Base-by-base conservation (phyloP, 805 yeast species). In the Metschnikowia anglica region DNA sequence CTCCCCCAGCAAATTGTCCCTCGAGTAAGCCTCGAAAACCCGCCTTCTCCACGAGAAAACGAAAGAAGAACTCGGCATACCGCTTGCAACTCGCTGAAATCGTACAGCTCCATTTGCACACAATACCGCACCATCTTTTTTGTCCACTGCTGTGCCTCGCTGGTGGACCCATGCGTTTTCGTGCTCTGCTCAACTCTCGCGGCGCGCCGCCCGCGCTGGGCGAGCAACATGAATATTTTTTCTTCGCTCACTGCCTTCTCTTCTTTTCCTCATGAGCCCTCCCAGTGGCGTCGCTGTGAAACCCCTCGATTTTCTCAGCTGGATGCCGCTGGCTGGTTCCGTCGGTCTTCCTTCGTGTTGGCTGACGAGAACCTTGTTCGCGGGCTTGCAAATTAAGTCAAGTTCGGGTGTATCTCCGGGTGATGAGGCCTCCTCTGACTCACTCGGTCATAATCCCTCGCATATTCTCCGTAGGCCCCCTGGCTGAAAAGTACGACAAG, bases 401-500 rank as follows among this genome's bases (percentile, higher is more conserved):
- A 34, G 41, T 29, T 42, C 66, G 73, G 70, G 76, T 68, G 77
- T 72, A 72, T 72, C 77, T 72, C 77, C 77, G 76, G 61, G 62
- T 68, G 72, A 69, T 62, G 76, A 72, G 68, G 61, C 44, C 20
- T 31, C 52, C 55, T 36, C 44, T 71, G 77, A 71, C 58, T 68
- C 74, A 65, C 55, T 70, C 76, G 77, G 77, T 72, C 77, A 72
- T 72, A 49, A 64, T 65, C 76, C 70, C 73, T 70, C 58, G 59
- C 39, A 72, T 73, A 70, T 62, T 37, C 20, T 13, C 3, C 38
- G 28, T 33, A 27, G 13, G 15, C 10, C 27, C 10, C 25, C 25
- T 23, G 25, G 25, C 9, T 23, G 25, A 23, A 10, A 23, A 23
- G 9, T 23, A 7, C 25, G 9, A 7, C 10, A 7, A 23, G 25